These are phyloP conservation scores for Orbilia brochopaga DNA, from an alignment of 2,329 filamentous ascomycete species.

Conservation along the genomic window DNA sequence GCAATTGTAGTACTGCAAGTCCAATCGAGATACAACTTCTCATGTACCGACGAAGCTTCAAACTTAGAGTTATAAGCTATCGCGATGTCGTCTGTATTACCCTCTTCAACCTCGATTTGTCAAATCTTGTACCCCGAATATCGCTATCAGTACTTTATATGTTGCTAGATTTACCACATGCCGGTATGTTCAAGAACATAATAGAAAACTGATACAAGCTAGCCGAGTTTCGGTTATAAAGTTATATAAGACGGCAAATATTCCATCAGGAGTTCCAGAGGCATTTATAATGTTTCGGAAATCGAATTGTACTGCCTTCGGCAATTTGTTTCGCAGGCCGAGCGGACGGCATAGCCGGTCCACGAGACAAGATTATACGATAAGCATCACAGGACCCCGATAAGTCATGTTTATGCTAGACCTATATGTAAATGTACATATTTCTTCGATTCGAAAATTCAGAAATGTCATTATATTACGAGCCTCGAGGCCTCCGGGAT, in stretches of 20 bases:
- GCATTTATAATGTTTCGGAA: background rate
- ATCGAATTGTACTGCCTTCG: background rate
- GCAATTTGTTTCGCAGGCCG: too few relatives aligned
- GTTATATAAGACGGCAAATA: background rate
- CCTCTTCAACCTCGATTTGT: background rate
- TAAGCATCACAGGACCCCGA: too few relatives aligned
- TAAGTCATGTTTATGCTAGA: too few relatives aligned
- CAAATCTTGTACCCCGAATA: background rate
- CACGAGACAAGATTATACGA: too few relatives aligned
- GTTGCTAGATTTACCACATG: background rate
- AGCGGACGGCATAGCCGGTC: too few relatives aligned
- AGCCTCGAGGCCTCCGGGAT: background rate
- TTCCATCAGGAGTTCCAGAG: background rate
- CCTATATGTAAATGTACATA: background rate
- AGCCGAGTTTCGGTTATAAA: background rate
- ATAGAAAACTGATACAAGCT: background rate
- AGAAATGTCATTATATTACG: background rate
- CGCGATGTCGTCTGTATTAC: background rate
- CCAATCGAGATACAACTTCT: background rate
- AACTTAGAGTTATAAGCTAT: background rate
- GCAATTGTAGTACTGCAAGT: background rate
- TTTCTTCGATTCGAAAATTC: background rate
- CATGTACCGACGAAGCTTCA: background rate
- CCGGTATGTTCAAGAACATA: background rate
- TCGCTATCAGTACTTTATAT: background rate